A percentile compares a stretch with the other conserved stretches of the same genome.
Conservation (phyloP, 2,329 filamentous ascomycete genomes). For the Botryotinia narcissicola region DNA sequence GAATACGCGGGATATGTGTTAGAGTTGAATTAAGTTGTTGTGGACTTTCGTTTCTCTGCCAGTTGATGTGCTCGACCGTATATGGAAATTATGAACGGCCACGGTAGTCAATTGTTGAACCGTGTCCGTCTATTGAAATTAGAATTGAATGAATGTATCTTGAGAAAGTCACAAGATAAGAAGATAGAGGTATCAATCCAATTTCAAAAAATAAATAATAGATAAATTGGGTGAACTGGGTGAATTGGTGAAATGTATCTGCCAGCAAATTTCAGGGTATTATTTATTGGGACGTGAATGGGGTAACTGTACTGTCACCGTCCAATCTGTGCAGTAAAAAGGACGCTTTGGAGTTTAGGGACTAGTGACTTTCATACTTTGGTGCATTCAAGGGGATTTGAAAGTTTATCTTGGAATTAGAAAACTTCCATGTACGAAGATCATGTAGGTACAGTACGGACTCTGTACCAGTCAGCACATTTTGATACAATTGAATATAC, state of each 20-base stretch:
- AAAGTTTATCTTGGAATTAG: neutral
- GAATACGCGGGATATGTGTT: neutral
- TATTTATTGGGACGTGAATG: neutral
- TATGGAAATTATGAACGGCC: conserved; percentile 3
- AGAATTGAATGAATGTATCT: neutral
- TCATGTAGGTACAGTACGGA: neutral
- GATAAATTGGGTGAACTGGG: neutral
- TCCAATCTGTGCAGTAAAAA: neutral
- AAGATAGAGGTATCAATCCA: neutral
- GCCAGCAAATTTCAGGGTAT: neutral
- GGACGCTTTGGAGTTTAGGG: neutral
- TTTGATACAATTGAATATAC: neutral
- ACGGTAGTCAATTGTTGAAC: neutral
- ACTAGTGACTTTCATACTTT: neutral
- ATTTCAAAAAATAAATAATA: neutral
- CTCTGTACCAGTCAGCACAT: neutral
- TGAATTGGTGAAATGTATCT: neutral
- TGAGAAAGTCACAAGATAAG: neutral
- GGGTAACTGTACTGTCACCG: neutral
- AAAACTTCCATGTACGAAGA: too few relatives aligned
- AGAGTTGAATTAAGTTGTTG: neutral
- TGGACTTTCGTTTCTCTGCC: neutral
- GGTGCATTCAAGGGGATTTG: neutral
- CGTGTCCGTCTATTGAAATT: neutral
- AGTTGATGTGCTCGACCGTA: neutral